Evolutionary conservation across 1,284 basidiomycete species (phyloP).

Genomic region (Fomitopsis palustris): DNA sequence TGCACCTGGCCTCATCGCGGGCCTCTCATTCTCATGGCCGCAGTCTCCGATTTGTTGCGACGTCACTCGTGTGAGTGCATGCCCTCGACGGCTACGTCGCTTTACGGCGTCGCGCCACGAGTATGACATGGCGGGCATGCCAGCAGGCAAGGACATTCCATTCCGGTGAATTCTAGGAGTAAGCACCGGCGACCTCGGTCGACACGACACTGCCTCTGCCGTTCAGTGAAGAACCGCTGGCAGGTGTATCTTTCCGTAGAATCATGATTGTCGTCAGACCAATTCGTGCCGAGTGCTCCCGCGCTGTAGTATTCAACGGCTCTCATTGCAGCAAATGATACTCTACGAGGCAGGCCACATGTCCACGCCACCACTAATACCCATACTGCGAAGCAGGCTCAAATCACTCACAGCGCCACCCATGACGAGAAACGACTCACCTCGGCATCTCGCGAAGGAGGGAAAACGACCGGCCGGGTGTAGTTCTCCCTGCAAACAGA

Average conservation of each 20-base stretch:
- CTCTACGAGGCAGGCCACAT: background rate
- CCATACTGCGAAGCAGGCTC: background rate
- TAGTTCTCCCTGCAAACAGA: constrained; percentile 20
- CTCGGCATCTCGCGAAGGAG: constrained; percentile 20
- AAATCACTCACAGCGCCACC: background rate
- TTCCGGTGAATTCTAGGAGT: background rate
- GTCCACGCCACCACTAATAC: background rate
- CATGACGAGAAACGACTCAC: constrained; percentile 13
- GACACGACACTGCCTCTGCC: background rate
- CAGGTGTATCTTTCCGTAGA: no score
- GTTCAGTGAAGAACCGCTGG: no score
- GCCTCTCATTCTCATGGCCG: background rate
- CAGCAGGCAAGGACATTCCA: background rate
- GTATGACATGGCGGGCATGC: background rate
- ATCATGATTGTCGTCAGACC: background rate
- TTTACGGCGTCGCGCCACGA: background rate
- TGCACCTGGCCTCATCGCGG: background rate
- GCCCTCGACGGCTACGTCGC: background rate
- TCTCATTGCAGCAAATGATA: background rate
- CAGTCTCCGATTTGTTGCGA: background rate
- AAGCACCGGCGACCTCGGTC: background rate
- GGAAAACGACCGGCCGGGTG: constrained; percentile 23
- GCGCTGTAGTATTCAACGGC: background rate
- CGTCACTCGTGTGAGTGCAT: background rate
- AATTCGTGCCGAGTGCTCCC: background rate